These are phyloP conservation scores for Glonium stellatum DNA, from an alignment of 495 filamentous ascomycete species.

Conservation along the genomic window DNA sequence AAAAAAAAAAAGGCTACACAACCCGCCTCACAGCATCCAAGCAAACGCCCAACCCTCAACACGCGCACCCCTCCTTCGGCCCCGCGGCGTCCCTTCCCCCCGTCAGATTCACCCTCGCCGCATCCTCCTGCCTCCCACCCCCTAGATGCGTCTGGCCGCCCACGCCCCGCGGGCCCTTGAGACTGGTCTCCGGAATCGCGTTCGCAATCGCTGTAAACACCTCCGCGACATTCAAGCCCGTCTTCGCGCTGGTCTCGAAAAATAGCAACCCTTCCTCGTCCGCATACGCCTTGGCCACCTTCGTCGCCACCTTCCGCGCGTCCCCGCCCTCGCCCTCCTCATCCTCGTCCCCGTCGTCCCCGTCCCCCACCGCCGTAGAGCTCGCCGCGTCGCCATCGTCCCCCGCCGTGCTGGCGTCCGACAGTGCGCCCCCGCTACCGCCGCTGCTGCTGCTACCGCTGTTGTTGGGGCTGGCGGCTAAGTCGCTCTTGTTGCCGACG, in stretches of 20 bases:
- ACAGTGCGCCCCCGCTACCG: slow-evolving; percentile 42
- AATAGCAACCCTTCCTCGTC: slow-evolving; percentile 91
- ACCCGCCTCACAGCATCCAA: slow-evolving; percentile 50
- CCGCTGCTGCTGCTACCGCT: too few species aligned
- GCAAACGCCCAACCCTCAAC: slow-evolving; percentile 42
- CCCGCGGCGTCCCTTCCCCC: slow-evolving; percentile 47
- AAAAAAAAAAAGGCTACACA: too few species aligned
- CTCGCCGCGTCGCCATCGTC: slow-evolving; percentile 27
- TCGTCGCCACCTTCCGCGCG: slow-evolving; percentile 76
- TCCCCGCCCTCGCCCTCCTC: slow-evolving; percentile 47
- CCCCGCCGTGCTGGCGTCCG: slow-evolving; percentile 35
- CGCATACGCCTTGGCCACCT: slow-evolving; percentile 86
- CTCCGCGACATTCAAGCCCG: slow-evolving; percentile 83
- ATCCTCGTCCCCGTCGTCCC: slow-evolving; percentile 47
- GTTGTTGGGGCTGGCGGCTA: slow-evolving; percentile 37
- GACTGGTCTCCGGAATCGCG: slow-evolving; percentile 88
- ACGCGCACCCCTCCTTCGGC: slow-evolving; percentile 90
- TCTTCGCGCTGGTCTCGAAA: slow-evolving; percentile 97
- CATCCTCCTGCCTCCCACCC: slow-evolving; percentile 44
- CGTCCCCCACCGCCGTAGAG: slow-evolving; percentile 26
- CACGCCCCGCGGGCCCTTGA: slow-evolving; percentile 73
- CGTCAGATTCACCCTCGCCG: slow-evolving; percentile 62
- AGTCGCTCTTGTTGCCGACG: slow-evolving; percentile 95
- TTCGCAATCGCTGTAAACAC: slow-evolving; percentile 99
- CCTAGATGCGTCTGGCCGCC: slow-evolving; percentile 38